Evolutionary conservation across 139 green algal genomes (phyloP), one percentile per base, ranked within the genome.

Genomic region (Tetraselmis chui): DNA sequence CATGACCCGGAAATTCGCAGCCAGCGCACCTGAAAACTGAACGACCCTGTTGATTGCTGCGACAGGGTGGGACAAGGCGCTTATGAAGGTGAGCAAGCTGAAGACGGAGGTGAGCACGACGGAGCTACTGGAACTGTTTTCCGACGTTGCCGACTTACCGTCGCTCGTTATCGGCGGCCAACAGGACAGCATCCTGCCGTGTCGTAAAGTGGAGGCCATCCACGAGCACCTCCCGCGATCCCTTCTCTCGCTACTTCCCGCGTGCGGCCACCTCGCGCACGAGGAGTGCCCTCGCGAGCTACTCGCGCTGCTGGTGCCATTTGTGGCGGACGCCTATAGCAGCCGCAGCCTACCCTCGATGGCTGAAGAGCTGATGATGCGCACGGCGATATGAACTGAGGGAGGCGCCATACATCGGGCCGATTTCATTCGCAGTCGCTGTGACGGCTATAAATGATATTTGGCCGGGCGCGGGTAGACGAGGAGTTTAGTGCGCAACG

Each of bases 211-310:
- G 1, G 75, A 86, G 31, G 76, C 59, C 0, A 59, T 93, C 23
- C 76, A 76, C 0, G 29, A 59, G 23, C 79, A 88, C 0, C 83
- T 94, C 32, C 83, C 78, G 0, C 32, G 77, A 1, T 76, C 80
- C 0, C 85, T 85, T 2, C 31, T 85, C 1, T 83, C 79, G 0
- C 75, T 95, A 28, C 76, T 97, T 75, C 84, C 88, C 0, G 82
- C 85, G 32, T 95, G 92, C 79, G 93, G 92, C 1, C 92, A 97
- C 82, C 79, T 97, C 30, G 90, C 84, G 0, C 90, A 95, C 79
- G 92, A 96, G 82, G 92, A 96, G 86, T 83, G 81, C 1, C 92
- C 91, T 1, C 45, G 27, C 5, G 32, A 82, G 77, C 86, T 95
- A 76, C 77, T 93, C 67, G n/a, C 78, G 29, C 67, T 87, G 45